Percentiles rank a stretch among this genome's conserved stretches.
Evolutionary conservation across 768 basidiomycete species (phyloP).

Genomic region (Serpula lacrymans): DNA sequence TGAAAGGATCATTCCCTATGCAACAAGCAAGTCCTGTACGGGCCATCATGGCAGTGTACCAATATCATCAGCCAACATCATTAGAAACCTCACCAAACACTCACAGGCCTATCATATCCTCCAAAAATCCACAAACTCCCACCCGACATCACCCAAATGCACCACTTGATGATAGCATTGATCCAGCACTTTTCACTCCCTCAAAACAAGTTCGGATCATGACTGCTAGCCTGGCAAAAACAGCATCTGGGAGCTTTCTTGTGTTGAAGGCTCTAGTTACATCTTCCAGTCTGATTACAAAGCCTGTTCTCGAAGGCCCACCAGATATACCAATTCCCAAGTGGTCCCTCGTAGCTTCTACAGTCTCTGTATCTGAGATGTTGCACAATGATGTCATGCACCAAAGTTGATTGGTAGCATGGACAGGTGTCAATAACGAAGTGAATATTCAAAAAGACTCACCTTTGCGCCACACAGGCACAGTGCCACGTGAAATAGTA

Average conservation of each 20-base stretch:
- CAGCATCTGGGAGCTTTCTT: slow-evolving; percentile 22
- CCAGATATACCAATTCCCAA: slow-evolving; percentile 6
- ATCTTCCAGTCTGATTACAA: neutral
- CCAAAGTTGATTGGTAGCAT: too few relatives aligned
- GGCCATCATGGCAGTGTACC: slow-evolving; percentile 2
- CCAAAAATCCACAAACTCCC: neutral
- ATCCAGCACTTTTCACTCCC: slow-evolving; percentile 18
- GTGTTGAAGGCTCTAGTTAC: slow-evolving; percentile 13
- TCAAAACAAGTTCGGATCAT: slow-evolving; percentile 19
- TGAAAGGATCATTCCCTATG: slow-evolving; percentile 20
- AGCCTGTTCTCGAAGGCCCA: slow-evolving; percentile 13
- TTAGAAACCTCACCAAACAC: slow-evolving; percentile 3
- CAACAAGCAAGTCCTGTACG: slow-evolving; percentile 13
- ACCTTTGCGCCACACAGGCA: too few relatives aligned
- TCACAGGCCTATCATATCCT: neutral
- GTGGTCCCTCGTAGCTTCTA: too few relatives aligned
- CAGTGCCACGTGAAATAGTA: too few relatives aligned
- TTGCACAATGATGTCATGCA: too few relatives aligned
- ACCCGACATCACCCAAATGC: slow-evolving; percentile 4
- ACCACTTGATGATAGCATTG: too few relatives aligned
- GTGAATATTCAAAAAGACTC: too few relatives aligned
- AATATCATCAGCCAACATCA: slow-evolving; percentile 4
- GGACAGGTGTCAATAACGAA: too few relatives aligned
- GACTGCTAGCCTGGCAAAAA: slow-evolving; percentile 10
- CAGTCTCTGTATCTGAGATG: too few relatives aligned